Percentiles rank a stretch among this genome's conserved stretches.
phyloP scores from a whole-genome alignment of 176 grass and related monocot species.

The Poa annua region DNA sequence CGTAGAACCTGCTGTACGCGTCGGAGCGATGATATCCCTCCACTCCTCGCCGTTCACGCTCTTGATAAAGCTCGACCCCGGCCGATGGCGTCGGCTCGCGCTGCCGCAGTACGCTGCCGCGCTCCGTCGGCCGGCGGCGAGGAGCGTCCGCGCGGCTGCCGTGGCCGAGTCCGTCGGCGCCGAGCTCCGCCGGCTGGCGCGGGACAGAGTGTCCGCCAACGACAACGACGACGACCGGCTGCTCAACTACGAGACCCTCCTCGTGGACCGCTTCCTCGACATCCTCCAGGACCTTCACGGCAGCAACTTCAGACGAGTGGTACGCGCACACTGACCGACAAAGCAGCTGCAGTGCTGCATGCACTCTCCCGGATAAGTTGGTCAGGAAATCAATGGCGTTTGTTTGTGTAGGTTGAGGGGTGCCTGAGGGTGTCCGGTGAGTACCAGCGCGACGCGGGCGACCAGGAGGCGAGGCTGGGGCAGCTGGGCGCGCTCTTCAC shows the following conservation, averaged over 20 bases:
- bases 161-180: conserved; percentile 47
- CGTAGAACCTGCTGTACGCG: neutral
- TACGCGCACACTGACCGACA: conserved; percentile 16
- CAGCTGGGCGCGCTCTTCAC: conserved; percentile 63
- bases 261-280: conserved; percentile 65
- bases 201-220: conserved; percentile 45
- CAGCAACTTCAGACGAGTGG: conserved; percentile 51
- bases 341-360: no score
- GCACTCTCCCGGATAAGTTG: neutral
- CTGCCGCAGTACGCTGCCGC: conserved; percentile 6
- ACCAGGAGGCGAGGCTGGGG: conserved; percentile 41
- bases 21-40: conserved; percentile 26
- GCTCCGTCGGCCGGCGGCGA: neutral
- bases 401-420: conserved; percentile 58
- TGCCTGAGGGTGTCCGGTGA: conserved; percentile 70
- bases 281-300: conserved; percentile 68
- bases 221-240: conserved; percentile 54
- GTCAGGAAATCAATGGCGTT: neutral
- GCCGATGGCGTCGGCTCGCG: conserved; percentile 22
- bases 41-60: conserved; percentile 30
- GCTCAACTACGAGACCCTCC: conserved; percentile 62
- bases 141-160: neutral
- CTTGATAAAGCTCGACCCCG: conserved; percentile 25
- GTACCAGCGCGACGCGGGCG: conserved; percentile 42
- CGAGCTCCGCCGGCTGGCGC: conserved; percentile 46